These are phyloP conservation scores for Trichoderma polysporum DNA, from an alignment of 2,329 filamentous ascomycete species.

Conservation along the genomic window DNA sequence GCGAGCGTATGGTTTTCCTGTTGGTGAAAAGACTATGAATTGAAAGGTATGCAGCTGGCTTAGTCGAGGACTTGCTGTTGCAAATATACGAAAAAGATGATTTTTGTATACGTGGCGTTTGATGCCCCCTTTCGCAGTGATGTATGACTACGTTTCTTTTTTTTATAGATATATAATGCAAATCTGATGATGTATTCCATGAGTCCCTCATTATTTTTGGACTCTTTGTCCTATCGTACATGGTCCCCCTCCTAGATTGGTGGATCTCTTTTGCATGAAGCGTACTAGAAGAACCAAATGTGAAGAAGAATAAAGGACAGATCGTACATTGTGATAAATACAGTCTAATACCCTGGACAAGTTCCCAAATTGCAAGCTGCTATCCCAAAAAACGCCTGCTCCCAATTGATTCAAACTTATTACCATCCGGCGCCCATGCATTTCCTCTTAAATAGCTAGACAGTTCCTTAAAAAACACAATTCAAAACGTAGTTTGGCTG, in stretches of 20 bases:
- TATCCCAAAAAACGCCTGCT: background rate
- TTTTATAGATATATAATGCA: background rate
- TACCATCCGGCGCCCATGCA: background rate
- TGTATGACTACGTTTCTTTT: background rate
- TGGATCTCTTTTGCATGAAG: background rate
- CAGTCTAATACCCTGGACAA: background rate
- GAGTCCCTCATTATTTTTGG: background rate
- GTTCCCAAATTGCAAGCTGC: background rate
- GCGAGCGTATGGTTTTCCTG: background rate
- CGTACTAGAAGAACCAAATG: background rate
- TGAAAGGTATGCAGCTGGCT: background rate
- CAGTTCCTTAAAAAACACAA: background rate
- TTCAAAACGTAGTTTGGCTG: constrained; percentile 2
- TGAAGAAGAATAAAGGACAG: background rate
- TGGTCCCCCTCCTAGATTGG: background rate
- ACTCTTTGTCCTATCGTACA: background rate
- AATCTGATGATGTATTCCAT: background rate
- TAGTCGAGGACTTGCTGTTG: background rate
- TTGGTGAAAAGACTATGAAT: background rate
- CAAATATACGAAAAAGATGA: background rate
- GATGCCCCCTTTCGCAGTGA: background rate
- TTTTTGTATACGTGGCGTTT: background rate
- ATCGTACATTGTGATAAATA: background rate
- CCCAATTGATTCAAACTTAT: background rate
- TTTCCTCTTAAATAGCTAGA: background rate